Base-by-base conservation (phyloP, 352 stramenopile genomes). In the Globisporangium iwayamae region DNA sequence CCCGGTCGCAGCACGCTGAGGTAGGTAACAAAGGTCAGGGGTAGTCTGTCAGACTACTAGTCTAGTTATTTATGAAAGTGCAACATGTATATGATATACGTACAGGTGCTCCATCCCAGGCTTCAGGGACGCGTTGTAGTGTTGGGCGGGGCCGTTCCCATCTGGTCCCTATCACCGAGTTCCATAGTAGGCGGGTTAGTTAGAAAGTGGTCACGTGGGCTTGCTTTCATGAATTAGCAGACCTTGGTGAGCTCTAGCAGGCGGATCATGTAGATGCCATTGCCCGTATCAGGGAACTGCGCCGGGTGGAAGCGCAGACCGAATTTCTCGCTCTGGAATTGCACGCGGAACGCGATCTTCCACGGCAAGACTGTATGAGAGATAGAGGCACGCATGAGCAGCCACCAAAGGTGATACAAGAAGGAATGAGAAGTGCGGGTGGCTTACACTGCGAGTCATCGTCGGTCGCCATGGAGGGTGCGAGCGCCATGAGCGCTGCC, bases 301-400 rank as follows among this genome's bases (percentile, higher is more conserved):
- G 85, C 83, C 1, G 82, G 74, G 32, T 93, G 81, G 70, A 94
- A 93, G 47, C 85, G 85, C 28, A 94, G 58, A 0, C 85, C 85
- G 8, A 91, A 78, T 66, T 91, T 94, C 6, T 93, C 81, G 47
- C 76, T 81, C n/a, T 78, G 72, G 62, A 94, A 94, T 65, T 90
- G 83, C 53, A 94, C 85, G 54, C 81, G 82, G 57, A 94, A 93
- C 14, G 85, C 82, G 63, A 94, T 90, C 61, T 91, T 87, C 83
- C 85, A 94, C 20, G 85, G 85, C 55, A 94, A 57, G 60, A 76
- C 82, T 91, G n/a, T 20, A 32, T 8, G 32, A 36, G 32, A 36
- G 32, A 36, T 4, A 30, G 36, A 41, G 20, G 34, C 13, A 41
- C 25, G 25, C 25, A 28, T 28, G 25, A 28, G 25, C 25, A 28